These are phyloP conservation scores for Penicillium soppii DNA, from an alignment of 495 filamentous ascomycete species.

Conservation along the genomic window DNA sequence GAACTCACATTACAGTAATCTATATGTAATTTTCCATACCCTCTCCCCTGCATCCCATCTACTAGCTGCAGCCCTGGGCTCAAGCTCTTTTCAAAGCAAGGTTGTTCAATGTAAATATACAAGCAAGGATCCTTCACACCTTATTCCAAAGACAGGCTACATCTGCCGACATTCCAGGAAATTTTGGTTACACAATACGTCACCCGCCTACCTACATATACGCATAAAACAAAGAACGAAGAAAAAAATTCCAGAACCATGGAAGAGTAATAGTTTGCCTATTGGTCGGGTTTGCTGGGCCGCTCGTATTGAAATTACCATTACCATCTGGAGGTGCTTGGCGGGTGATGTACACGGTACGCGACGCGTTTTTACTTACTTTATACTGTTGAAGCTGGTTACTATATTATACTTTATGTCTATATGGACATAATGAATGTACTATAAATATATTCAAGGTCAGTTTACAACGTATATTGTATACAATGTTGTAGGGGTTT, in stretches of 20 bases:
- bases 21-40: background rate
- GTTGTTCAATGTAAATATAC: constrained; percentile 22
- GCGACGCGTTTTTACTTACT: constrained; percentile 8
- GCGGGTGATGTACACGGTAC: background rate
- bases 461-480: no score
- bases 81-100: constrained; percentile 24
- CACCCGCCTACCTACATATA: no score
- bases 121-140: background rate
- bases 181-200: no score
- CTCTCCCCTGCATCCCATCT: background rate
- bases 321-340: constrained; percentile 9
- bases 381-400: no score
- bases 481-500: background rate
- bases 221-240: background rate
- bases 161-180: no score
- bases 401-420: no score
- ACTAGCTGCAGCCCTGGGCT: background rate
- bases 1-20: constrained; percentile 5
- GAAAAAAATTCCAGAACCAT: constrained; percentile 20
- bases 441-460: no score
- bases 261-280: constrained; percentile 9
- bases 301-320: constrained; percentile 15
- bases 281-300: constrained; percentile 21
- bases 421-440: no score
- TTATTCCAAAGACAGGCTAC: background rate